Base-by-base conservation (phyloP, 306 rosid species). In the Citrullus colocynthis region DNA sequence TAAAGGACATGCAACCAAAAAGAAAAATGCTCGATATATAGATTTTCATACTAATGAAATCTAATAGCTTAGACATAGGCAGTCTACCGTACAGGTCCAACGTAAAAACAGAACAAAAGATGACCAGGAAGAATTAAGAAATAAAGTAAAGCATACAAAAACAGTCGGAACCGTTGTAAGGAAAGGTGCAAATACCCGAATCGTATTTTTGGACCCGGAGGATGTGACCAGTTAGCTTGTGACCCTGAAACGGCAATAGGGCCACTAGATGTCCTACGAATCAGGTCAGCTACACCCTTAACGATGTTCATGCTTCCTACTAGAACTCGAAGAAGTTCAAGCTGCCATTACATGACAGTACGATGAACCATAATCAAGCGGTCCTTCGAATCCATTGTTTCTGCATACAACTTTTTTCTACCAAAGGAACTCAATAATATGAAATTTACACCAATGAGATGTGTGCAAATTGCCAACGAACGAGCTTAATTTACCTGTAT, bases 241-340 rank as follows among this genome's bases (percentile, higher is more conserved):
- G 88, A 84, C 84, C 88, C 82, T 34, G 90, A 83, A 66, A 59
- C 52, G 72, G 90, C 93, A 57, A 80, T 72, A 13, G 86, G 88
- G 69, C 89, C 92, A 60, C 88, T n/a, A 6, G 98, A 88, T 59
- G 97, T 92, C 92, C 95, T 92, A 81, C 98, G 88, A 66, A 95
- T 87, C 80, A 95, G 97, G 86, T 92, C 98, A 45, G 97, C 97
- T 74, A 95, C 98, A 76, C 97, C 97, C 88, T 87, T 95, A 80
- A 95, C 98, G 34, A 95, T 90, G 86, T 95, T 89, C 98, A 95
- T 95, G 86, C 89, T 92, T 89, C 84, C 82, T 45, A 12, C 59
- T 45, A 71, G 58, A 28, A 28, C 76, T 71, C 15, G 54, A 32
- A 61, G 67, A 12, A 79, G 64, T 71, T 88, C 82, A 87, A 84